Evolutionary conservation across 805 yeast species (phyloP).

Genomic region (Wickerhamomyces rabaulensis): DNA sequence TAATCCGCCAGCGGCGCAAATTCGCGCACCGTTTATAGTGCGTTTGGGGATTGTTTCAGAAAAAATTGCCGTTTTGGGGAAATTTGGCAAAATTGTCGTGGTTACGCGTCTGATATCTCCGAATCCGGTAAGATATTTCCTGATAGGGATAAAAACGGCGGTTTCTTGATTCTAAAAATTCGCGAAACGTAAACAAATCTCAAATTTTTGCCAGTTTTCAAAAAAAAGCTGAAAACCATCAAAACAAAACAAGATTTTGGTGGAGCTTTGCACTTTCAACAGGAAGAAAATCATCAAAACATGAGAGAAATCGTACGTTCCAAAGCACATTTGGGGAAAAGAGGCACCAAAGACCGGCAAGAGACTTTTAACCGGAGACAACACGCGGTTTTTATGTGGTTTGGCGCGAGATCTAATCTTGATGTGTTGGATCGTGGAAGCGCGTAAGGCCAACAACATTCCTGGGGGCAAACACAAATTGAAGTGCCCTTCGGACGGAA

Average conservation of each 20-base stretch:
- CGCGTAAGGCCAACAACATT: constrained; percentile 7
- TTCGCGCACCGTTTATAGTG: neutral
- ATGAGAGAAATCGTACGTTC: constrained; percentile 23
- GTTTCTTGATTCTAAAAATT: neutral
- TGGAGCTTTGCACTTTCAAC: neutral
- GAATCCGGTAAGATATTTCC: neutral
- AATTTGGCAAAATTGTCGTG: neutral
- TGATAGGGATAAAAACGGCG: neutral
- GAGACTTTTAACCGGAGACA: neutral
- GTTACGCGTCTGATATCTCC: neutral
- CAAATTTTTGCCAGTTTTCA: neutral
- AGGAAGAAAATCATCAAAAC: neutral
- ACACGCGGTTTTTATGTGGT: neutral
- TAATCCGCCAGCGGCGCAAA: neutral
- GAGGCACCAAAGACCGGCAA: neutral
- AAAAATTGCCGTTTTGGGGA: neutral
- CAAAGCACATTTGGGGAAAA: neutral
- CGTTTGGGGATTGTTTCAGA: neutral
- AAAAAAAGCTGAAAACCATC: constrained; percentile 5
- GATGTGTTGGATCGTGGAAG: neutral
- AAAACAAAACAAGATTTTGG: constrained; percentile 7
- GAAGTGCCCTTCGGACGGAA: neutral
- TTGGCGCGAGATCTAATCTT: neutral
- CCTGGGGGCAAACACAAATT: constrained; percentile 3
- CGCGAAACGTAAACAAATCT: neutral